Conservation (phyloP, 148 eudicot genomes). For the Vaccinium corymbosum region DNA sequence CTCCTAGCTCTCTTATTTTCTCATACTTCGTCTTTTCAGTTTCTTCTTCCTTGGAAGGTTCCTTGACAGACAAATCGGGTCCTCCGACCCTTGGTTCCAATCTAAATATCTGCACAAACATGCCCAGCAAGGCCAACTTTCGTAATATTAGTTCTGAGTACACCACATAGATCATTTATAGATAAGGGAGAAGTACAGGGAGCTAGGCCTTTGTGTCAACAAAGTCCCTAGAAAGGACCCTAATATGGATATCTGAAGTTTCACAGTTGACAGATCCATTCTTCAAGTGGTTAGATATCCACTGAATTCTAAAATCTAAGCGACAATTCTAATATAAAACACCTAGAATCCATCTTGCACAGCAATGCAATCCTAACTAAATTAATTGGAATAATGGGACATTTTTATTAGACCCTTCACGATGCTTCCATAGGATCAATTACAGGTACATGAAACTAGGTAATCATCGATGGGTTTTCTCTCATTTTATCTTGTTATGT, state of each 20-base stretch:
- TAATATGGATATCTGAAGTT: not conserved
- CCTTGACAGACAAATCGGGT: constrained; percentile 28
- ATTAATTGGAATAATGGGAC: not conserved
- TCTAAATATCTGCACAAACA: constrained; percentile 59
- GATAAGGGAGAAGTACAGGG: not conserved
- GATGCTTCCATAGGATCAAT: not conserved
- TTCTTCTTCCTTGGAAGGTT: constrained; percentile 36
- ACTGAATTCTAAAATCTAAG: not conserved
- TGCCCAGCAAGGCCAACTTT: not conserved
- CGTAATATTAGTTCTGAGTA: not conserved
- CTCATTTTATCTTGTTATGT: not conserved
- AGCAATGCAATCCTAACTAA: not conserved
- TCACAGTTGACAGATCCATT: not conserved
- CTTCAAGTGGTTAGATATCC: not conserved
- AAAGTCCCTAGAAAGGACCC: not conserved
- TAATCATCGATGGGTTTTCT: not conserved
- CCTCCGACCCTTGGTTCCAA: constrained; percentile 60
- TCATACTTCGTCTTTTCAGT: constrained; percentile 28
- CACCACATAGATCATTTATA: not conserved
- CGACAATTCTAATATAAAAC: not conserved
- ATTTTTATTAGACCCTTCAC: not conserved
- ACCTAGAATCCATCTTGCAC: not conserved
- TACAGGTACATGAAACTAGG: not conserved
- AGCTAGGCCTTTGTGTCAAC: not conserved
- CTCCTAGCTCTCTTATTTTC: constrained; percentile 24